Base-by-base conservation (phyloP, 1,139 yeast species). In the Saccharomyces hybrid region DNA sequence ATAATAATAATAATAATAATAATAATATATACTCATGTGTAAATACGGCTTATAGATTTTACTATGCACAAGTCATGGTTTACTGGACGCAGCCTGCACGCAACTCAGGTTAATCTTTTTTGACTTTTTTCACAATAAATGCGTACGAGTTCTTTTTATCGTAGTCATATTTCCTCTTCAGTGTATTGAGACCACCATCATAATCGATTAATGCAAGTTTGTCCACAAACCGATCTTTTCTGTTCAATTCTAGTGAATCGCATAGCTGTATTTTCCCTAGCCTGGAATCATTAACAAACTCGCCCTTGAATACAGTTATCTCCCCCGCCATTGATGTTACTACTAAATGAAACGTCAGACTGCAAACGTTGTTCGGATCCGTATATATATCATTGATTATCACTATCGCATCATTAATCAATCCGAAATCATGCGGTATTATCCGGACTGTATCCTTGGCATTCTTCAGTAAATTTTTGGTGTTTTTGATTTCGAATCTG, bases 351-450 rank as follows among this genome's bases (percentile, higher is more conserved):
- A 62, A 61, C 13, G 34, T 51, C 5, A 65, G 44, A 16, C 49
- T 51, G 20, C 56, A 58, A 13, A 51, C 54, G 34, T 58, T 55
- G 16, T 53, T 52, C 11, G 28, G 5, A 31, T 58, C 53, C 9
- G 49, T 42, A 34, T 57, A 53, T 23, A 59, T 52, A n/a, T 52
- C 26, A 11, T 58, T 54, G n/a, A 63, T 54, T 2, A 61, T 41
- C 14, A 66, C 30, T 4, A 62, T 57, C 6, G 64, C 61, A 54
- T 67, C 69, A 26, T 60, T 59, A 5, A 64, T 57, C 9, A 62
- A 53, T 1, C 68, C 70, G 11, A 66, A 53, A 31, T 61, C 51
- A 48, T 57, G 58, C 27, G 59, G 48, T 8, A 64, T 59, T 13
- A 62, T 51, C 42, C 62, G 59, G 11, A 63, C 25, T 11, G 62